These are phyloP conservation scores for Penicillium sp. DNA, from an alignment of 2,329 filamentous ascomycete genomes.

Conservation along the genomic window DNA sequence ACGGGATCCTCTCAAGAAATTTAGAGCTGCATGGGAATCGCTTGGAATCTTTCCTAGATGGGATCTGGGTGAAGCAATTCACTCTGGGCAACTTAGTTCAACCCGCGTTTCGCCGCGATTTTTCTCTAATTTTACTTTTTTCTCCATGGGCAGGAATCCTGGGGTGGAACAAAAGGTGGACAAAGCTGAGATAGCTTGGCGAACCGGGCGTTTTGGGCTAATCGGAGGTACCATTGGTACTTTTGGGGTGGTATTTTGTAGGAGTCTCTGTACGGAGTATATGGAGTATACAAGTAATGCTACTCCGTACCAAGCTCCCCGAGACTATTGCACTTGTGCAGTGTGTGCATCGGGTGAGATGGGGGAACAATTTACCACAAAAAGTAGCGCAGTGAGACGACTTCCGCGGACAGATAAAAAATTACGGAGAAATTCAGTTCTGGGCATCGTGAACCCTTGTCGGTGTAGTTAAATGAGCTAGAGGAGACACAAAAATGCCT, in stretches of 20 bases:
- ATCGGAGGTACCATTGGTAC: neutral
- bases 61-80: conserved; percentile 4
- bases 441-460: conserved; percentile 10
- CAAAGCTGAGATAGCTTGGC: conserved; percentile 23
- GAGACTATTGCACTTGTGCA: too few species aligned
- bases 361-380: neutral
- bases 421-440: neutral
- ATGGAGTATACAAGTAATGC: too few species aligned
- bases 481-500: conserved; percentile 30
- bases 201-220: conserved; percentile 15
- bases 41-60: conserved; percentile 6
- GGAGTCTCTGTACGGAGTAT: neutral
- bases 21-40: conserved; percentile 19
- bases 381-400: neutral
- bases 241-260: neutral
- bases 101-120: neutral
- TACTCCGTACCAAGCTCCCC: too few species aligned
- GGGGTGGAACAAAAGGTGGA: conserved; percentile 22
- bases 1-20: conserved; percentile 11
- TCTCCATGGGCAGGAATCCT: conserved; percentile 20
- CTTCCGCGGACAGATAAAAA: conserved; percentile 1
- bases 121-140: neutral
- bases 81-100: neutral
- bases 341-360: neutral
- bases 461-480: conserved; percentile 2